phyloP scores from a whole-genome alignment of 352 stramenopile species.

The Peronosclerospora sorghi region DNA sequence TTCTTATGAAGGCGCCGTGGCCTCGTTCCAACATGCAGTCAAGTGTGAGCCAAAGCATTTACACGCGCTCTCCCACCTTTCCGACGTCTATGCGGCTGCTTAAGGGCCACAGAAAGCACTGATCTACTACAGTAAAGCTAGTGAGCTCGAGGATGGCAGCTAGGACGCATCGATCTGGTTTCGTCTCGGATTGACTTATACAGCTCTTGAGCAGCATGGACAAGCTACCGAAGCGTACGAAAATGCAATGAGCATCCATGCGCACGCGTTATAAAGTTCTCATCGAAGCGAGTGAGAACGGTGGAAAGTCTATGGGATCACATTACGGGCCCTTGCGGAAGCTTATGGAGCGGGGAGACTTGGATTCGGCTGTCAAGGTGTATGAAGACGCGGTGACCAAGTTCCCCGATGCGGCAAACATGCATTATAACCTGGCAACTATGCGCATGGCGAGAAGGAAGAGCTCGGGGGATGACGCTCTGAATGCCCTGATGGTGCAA shows the following conservation, averaged over 20 bases:
- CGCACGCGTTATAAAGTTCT: conserved; percentile 9
- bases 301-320: conserved; percentile 36
- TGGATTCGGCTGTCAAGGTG: conserved; percentile 34
- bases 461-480: conserved; percentile 4
- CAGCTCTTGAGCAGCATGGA: conserved; percentile 24
- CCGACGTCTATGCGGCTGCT: conserved; percentile 28
- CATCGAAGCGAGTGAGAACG: conserved; percentile 11
- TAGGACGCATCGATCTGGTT: conserved; percentile 48
- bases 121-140: conserved; percentile 27
- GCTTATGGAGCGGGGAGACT: conserved; percentile 41
- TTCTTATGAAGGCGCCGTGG: conserved; percentile 33
- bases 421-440: conserved; percentile 61
- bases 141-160: conserved; percentile 14
- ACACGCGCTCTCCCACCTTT: conserved; percentile 34
- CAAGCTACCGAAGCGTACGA: conserved; percentile 27
- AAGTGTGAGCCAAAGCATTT: conserved; percentile 30
- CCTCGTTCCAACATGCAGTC: conserved; percentile 31
- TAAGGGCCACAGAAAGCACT: conserved; percentile 26
- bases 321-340: conserved; percentile 43
- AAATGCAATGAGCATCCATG: conserved; percentile 23
- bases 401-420: conserved; percentile 36
- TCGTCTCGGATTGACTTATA: conserved; percentile 26
- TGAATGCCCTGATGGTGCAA: conserved; percentile 16
- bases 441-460: conserved; percentile 45
- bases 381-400: conserved; percentile 28